Conservation (phyloP, 139 green algal species). For the Asterochloris erici region DNA sequence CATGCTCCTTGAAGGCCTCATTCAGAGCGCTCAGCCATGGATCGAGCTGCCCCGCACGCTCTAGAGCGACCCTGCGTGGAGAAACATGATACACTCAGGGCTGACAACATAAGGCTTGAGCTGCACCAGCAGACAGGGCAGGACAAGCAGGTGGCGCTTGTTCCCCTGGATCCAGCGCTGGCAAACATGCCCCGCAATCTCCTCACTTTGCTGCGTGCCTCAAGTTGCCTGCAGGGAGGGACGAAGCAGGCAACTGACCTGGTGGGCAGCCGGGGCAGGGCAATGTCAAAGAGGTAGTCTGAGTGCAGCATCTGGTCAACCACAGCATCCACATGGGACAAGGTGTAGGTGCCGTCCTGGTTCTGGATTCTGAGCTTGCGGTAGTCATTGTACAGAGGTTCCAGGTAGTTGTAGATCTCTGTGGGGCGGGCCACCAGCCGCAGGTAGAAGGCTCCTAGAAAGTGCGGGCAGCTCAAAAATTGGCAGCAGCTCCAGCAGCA, state of each 20-base stretch:
- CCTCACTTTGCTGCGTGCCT: not conserved
- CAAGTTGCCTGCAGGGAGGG: not conserved
- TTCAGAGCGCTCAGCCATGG: constrained; percentile 69
- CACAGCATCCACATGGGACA: constrained; percentile 84
- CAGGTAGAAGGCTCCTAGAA: constrained; percentile 93
- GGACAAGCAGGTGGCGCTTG: not conserved
- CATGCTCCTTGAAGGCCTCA: constrained; percentile 77
- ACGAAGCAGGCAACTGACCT: constrained; percentile 34
- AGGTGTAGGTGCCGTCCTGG: constrained; percentile 59
- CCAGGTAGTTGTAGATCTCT: constrained; percentile 96
- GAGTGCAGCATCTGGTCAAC: constrained; percentile 88
- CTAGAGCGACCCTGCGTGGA: constrained; percentile 52
- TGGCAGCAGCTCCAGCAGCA: too few species aligned
- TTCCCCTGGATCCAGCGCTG: not conserved
- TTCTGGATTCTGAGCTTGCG: constrained; percentile 67
- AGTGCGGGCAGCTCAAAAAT: too few species aligned
- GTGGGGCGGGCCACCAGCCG: constrained; percentile 81
- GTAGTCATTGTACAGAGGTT: constrained; percentile 98
- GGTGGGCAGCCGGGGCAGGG: constrained; percentile 79
- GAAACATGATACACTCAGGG: not conserved
- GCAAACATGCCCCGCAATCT: too few species aligned
- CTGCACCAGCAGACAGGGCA: not conserved
- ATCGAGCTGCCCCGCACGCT: constrained; percentile 62
- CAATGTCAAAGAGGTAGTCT: constrained; percentile 93
- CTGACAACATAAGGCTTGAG: not conserved